Conservation (phyloP, 2,329 filamentous ascomycete genomes). For the Nectriaceae sp. region DNA sequence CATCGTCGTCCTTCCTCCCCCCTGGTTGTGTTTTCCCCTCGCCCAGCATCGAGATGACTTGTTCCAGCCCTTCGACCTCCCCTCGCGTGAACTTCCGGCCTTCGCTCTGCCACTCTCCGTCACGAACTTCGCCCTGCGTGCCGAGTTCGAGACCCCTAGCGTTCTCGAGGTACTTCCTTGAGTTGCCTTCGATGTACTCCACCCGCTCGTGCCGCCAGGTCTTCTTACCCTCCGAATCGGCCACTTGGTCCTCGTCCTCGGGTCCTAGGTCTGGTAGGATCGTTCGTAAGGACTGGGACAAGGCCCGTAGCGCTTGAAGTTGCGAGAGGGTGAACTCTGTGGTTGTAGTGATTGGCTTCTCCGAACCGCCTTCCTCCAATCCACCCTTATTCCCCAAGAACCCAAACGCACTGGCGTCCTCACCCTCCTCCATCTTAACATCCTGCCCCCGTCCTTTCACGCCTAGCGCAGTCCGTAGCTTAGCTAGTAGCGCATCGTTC, state of each 20-base stretch:
- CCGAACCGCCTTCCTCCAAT: constrained; percentile 51
- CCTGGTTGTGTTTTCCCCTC: constrained; percentile 4
- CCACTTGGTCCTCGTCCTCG: constrained; percentile 33
- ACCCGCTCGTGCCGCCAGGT: constrained; percentile 71
- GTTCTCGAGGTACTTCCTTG: constrained; percentile 73
- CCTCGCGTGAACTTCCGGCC: constrained; percentile 50
- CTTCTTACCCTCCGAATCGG: constrained; percentile 39
- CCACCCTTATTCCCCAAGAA: constrained; percentile 59
- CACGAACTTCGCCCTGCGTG: constrained; percentile 60
- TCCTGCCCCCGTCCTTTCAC: constrained; percentile 25
- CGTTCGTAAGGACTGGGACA: constrained; percentile 61
- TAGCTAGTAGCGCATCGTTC: constrained; percentile 70
- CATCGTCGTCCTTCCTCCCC: constrained; percentile 2
- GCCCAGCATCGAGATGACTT: constrained; percentile 48
- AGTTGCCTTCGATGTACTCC: constrained; percentile 82
- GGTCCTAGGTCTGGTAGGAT: constrained; percentile 63
- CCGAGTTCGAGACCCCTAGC: constrained; percentile 68
- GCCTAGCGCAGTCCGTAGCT: constrained; percentile 54
- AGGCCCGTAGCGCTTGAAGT: constrained; percentile 72
- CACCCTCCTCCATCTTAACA: constrained; percentile 27
- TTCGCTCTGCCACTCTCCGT: constrained; percentile 64
- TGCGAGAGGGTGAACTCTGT: constrained; percentile 81
- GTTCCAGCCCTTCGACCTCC: constrained; percentile 61
- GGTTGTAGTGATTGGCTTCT: constrained; percentile 66
- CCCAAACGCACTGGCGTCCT: constrained; percentile 42